Evolutionary conservation across 1,284 basidiomycete species (phyloP).

Genomic region (Puccinia triticina): DNA sequence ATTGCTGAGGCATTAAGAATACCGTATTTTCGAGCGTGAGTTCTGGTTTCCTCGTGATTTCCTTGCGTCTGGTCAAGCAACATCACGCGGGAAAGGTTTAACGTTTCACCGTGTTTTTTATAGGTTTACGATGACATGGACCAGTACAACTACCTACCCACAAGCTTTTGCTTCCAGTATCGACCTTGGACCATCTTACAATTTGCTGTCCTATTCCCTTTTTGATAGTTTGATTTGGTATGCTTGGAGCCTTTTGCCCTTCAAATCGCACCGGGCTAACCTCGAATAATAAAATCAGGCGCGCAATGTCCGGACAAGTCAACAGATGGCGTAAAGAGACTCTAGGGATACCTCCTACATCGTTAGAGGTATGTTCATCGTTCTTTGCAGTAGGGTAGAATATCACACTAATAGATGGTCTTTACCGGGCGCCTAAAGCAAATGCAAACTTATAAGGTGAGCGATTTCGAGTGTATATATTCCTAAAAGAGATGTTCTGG

Average conservation of each 20-base stretch:
- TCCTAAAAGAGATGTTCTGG: not conserved
- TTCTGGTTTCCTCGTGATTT: not conserved
- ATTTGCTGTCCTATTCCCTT: constrained; percentile 75
- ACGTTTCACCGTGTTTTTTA: not conserved
- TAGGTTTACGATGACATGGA: constrained; percentile 70
- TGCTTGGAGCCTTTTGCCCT: not conserved
- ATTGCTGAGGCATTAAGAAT: constrained; percentile 91
- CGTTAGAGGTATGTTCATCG: constrained; percentile 59
- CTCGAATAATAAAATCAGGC: constrained; percentile 53
- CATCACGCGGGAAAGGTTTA: not conserved
- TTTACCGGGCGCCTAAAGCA: constrained; percentile 30
- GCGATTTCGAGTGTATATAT: not conserved
- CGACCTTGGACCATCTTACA: constrained; percentile 53
- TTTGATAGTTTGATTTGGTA: constrained; percentile 76
- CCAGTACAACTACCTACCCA: constrained; percentile 80
- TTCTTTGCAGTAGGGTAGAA: not conserved
- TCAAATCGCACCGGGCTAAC: not conserved
- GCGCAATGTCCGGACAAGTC: constrained; percentile 56
- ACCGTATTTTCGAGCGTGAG: constrained; percentile 79
- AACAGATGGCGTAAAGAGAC: constrained; percentile 57
- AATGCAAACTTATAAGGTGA: constrained; percentile 54
- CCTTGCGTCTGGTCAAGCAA: not conserved
- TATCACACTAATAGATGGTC: not conserved
- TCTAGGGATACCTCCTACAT: constrained; percentile 55
- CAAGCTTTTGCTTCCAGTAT: constrained; percentile 65